phyloP scores from a whole-genome alignment of 2,329 filamentous ascomycete species.

The Macrophomina phaseolina region DNA sequence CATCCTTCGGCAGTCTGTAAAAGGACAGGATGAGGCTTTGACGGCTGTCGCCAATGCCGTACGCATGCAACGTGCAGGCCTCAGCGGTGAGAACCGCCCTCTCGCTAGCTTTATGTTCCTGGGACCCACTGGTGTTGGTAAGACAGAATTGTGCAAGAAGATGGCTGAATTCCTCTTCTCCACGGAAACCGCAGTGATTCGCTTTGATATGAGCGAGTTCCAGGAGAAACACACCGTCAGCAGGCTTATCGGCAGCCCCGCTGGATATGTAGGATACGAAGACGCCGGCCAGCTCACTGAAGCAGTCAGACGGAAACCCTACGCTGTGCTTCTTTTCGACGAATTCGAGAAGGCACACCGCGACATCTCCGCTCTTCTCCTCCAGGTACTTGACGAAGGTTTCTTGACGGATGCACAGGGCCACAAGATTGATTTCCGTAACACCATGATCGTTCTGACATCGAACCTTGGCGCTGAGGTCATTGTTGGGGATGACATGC shows the following conservation, averaged over 20 bases:
- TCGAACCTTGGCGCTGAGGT: slow-evolving; percentile 94
- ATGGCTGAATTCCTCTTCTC: slow-evolving; percentile 93
- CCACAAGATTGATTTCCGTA: slow-evolving; percentile 95
- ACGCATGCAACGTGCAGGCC: slow-evolving; percentile 87
- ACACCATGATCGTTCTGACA: slow-evolving; percentile 94
- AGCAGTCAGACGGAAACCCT: slow-evolving; percentile 91
- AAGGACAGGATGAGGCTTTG: slow-evolving; percentile 93
- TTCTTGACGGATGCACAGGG: slow-evolving; percentile 95
- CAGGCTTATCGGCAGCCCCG: slow-evolving; percentile 87
- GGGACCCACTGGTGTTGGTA: slow-evolving; percentile 93
- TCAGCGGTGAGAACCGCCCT: slow-evolving; percentile 89
- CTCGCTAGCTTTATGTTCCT: slow-evolving; percentile 97
- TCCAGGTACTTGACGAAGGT: slow-evolving; percentile 95
- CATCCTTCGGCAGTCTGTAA: slow-evolving; percentile 78
- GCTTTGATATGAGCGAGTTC: slow-evolving; percentile 98
- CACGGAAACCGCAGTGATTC: slow-evolving; percentile 85
- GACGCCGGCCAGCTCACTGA: slow-evolving; percentile 96
- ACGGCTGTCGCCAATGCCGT: slow-evolving; percentile 91
- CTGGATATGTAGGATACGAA: slow-evolving; percentile 95
- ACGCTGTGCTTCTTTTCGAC: slow-evolving; percentile 92
- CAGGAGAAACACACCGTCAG: slow-evolving; percentile 97
- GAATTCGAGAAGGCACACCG: slow-evolving; percentile 98
- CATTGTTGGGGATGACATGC: slow-evolving; percentile 75
- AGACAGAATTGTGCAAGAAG: slow-evolving; percentile 97
- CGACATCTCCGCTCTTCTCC: slow-evolving; percentile 87